Conservation (phyloP, 2,329 filamentous ascomycete genomes). For the Zasmidium angulare region DNA sequence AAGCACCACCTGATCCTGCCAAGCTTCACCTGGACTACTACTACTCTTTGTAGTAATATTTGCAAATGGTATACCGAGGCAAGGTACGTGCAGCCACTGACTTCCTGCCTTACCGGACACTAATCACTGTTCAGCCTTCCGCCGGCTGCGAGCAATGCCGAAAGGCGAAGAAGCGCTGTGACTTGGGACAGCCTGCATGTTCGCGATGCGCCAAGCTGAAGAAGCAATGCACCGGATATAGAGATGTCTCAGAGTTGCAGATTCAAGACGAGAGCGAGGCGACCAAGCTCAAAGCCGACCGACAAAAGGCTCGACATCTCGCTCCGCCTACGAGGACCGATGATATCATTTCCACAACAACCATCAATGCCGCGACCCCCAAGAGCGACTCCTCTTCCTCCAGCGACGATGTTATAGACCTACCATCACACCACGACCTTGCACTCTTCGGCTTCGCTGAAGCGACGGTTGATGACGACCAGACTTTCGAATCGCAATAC, state of each 20-base stretch:
- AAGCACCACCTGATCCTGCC: neutral
- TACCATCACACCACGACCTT: conserved; percentile 21
- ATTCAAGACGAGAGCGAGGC: conserved; percentile 36
- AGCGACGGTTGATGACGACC: too few relatives aligned
- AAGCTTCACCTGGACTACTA: neutral
- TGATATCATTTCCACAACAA: conserved; percentile 8
- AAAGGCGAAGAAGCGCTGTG: conserved; percentile 36
- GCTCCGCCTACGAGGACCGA: conserved; percentile 16
- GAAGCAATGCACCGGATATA: conserved; percentile 34
- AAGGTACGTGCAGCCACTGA: conserved; percentile 19
- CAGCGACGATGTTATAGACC: conserved; percentile 29
- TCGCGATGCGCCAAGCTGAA: conserved; percentile 33
- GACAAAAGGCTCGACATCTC: conserved; percentile 24
- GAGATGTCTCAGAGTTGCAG: conserved; percentile 33
- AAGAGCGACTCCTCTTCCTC: conserved; percentile 25
- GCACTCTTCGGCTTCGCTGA: too few relatives aligned
- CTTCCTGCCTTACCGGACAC: neutral
- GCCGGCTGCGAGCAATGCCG: conserved; percentile 36
- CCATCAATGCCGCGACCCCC: conserved; percentile 3
- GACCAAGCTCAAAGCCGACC: conserved; percentile 27
- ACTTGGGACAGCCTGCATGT: conserved; percentile 33
- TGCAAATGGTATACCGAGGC: conserved; percentile 32
- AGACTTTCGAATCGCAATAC: neutral
- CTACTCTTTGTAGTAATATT: neutral
- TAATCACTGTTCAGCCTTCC: conserved; percentile 21